phyloP scores from a whole-genome alignment of 83 land plant genomes.

The Isoetes engelmannii region DNA sequence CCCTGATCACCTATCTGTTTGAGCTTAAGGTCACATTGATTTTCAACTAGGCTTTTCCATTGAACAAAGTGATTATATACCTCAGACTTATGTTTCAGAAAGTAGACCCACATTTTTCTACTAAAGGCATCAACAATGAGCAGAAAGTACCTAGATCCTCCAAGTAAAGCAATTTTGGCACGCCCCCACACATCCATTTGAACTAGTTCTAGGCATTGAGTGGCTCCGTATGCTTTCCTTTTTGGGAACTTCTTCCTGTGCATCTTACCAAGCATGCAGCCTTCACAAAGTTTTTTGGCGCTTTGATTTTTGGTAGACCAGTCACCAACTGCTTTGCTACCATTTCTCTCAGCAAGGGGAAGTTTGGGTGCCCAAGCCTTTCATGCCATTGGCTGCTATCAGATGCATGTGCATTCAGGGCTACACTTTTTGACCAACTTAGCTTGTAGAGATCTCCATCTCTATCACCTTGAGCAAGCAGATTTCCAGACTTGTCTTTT shows the following conservation, averaged over 20 bases:
- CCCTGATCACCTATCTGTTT: too few relatives aligned
- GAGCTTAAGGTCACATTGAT: not conserved
- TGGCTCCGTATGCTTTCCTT: too few relatives aligned
- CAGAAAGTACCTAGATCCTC: too few relatives aligned
- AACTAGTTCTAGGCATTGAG: too few relatives aligned
- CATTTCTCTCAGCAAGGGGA: not conserved
- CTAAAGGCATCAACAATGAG: too few relatives aligned
- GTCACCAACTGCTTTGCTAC: not conserved
- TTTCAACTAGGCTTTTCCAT: not conserved
- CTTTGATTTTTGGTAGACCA: too few relatives aligned
- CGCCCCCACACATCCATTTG: too few relatives aligned
- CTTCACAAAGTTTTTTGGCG: not conserved
- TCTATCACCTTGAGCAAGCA: not conserved
- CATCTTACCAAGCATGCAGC: not conserved
- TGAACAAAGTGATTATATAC: too few relatives aligned
- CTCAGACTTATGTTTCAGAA: too few relatives aligned
- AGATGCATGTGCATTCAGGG: not conserved
- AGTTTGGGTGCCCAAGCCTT: slow-evolving; percentile 1
- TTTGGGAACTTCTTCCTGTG: not conserved
- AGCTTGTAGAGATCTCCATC: too few relatives aligned
- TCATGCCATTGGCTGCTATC: not conserved
- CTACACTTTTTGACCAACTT: not conserved
- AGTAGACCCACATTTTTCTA: too few relatives aligned
- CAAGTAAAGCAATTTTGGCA: too few relatives aligned
- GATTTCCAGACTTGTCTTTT: not conserved